Evolutionary conservation across 1,284 basidiomycete genomes (phyloP).

Genomic region (Testicularia cyperi): DNA sequence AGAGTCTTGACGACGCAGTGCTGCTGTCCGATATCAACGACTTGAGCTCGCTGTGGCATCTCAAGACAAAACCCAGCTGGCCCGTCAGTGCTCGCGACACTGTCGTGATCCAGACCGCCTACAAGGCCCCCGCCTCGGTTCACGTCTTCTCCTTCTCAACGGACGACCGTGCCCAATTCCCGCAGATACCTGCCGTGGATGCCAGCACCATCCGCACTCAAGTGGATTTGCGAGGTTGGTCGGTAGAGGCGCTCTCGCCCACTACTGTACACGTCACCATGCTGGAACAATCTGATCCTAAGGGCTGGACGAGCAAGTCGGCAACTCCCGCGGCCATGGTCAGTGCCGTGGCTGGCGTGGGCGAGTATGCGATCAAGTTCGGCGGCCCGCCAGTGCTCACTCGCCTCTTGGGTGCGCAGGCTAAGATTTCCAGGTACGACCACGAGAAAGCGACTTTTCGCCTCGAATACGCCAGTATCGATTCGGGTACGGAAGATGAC

Average conservation of each 20-base stretch:
- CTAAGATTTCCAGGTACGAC: slow-evolving; percentile 76
- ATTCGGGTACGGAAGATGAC: slow-evolving; percentile 11
- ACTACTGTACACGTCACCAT: slow-evolving; percentile 91
- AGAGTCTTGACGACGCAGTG: slow-evolving; percentile 78
- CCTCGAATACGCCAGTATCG: slow-evolving; percentile 81
- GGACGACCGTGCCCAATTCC: slow-evolving; percentile 83
- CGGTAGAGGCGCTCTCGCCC: slow-evolving; percentile 90
- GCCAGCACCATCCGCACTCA: slow-evolving; percentile 85
- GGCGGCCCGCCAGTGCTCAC: slow-evolving; percentile 90
- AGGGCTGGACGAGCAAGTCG: slow-evolving; percentile 94
- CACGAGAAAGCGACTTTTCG: slow-evolving; percentile 80
- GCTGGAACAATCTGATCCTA: slow-evolving; percentile 93
- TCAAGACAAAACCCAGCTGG: slow-evolving; percentile 44
- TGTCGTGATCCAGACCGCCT: slow-evolving; percentile 88
- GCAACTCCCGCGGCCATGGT: slow-evolving; percentile 85
- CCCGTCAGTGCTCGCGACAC: slow-evolving; percentile 72
- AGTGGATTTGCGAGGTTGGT: slow-evolving; percentile 94
- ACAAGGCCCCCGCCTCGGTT: slow-evolving; percentile 87
- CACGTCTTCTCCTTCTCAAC: slow-evolving; percentile 95
- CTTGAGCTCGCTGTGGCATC: slow-evolving; percentile 69
- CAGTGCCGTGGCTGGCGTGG: slow-evolving; percentile 75
- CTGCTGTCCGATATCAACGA: slow-evolving; percentile 77
- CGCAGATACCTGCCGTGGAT: slow-evolving; percentile 69
- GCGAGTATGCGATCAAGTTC: slow-evolving; percentile 87
- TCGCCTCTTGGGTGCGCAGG: slow-evolving; percentile 75